These are phyloP conservation scores for Annulohypoxylon moriforme DNA, from an alignment of 495 filamentous ascomycete genomes.

Conservation along the genomic window DNA sequence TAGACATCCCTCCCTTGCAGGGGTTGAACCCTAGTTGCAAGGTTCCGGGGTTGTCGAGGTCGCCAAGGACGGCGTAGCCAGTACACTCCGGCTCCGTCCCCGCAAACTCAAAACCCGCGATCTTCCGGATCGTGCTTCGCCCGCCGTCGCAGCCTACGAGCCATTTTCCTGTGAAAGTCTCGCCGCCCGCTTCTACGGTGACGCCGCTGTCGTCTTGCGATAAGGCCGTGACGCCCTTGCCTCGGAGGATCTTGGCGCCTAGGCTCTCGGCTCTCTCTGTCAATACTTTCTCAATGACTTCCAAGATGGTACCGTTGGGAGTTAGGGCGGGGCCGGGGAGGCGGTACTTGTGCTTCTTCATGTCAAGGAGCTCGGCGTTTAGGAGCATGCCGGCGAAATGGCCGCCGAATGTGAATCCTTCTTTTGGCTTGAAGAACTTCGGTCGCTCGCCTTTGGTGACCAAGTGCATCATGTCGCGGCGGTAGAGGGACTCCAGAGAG, in stretches of 20 bases:
- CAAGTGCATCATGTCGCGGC: conserved; percentile 48
- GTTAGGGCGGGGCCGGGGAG: conserved; percentile 37
- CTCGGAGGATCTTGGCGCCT: conserved; percentile 47
- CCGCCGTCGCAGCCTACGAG: conserved; percentile 53
- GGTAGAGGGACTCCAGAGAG: conserved; percentile 49
- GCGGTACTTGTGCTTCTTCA: conserved; percentile 43
- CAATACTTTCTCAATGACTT: conserved; percentile 37
- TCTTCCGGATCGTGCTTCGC: conserved; percentile 46
- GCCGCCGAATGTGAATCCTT: conserved; percentile 41
- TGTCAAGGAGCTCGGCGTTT: conserved; percentile 45
- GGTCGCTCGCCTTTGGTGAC: conserved; percentile 21
- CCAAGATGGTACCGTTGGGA: conserved; percentile 19
- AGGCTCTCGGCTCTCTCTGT: conserved; percentile 40
- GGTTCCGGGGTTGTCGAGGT: conserved; percentile 39
- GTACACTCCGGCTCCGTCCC: conserved; percentile 39
- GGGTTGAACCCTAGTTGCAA: conserved; percentile 43
- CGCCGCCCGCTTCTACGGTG: conserved; percentile 32
- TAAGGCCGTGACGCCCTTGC: conserved; percentile 28
- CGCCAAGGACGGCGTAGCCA: conserved; percentile 41
- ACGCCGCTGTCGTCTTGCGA: conserved; percentile 28
- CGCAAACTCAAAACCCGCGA: conserved; percentile 44
- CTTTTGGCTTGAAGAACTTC: not conserved
- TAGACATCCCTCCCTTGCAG: conserved; percentile 38
- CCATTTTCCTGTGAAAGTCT: conserved; percentile 40
- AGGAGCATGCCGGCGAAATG: conserved; percentile 50